Percentiles rank a stretch among this genome's conserved stretches.
Evolutionary conservation across 768 basidiomycete genomes (phyloP).

Genomic region (Podaxis rugospora): DNA sequence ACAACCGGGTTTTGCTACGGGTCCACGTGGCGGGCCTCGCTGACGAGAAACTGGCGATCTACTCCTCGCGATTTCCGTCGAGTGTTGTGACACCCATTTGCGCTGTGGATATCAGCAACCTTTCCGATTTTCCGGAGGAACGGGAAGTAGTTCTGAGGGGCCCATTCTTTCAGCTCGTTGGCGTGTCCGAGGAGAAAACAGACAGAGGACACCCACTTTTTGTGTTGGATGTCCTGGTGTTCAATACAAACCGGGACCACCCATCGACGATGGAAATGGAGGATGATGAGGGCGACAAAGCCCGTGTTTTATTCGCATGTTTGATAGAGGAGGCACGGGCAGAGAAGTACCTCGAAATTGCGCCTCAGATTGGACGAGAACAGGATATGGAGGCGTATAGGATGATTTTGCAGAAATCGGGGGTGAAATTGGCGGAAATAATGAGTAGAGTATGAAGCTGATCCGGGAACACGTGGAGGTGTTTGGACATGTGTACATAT

Average conservation of each 20-base stretch:
- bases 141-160: constrained; percentile 19
- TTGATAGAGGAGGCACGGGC: constrained; percentile 17
- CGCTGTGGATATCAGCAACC: constrained; percentile 18
- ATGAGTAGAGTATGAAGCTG: background rate
- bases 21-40: constrained; percentile 17
- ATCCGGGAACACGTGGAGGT: background rate
- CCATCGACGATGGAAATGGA: constrained; percentile 22
- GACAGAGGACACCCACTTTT: constrained; percentile 6
- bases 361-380: constrained; percentile 12
- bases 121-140: constrained; percentile 18
- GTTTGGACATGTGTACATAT: background rate
- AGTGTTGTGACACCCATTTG: constrained; percentile 20
- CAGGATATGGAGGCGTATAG: constrained; percentile 15
- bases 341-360: constrained; percentile 17
- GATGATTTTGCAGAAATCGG: constrained; percentile 7
- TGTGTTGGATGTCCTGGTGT: constrained; percentile 18
- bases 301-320: constrained; percentile 15
- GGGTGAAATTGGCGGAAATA: constrained; percentile 5
- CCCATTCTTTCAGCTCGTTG: constrained; percentile 20
- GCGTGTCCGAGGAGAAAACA: constrained; percentile 13
- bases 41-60: constrained; percentile 11
- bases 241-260: constrained; percentile 20
- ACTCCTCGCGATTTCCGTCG: constrained; percentile 15
- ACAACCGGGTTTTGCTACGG: constrained; percentile 16
- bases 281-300: constrained; percentile 14